Conservation (phyloP, 345 rosid genomes). For the Orychophragmus violaceus region DNA sequence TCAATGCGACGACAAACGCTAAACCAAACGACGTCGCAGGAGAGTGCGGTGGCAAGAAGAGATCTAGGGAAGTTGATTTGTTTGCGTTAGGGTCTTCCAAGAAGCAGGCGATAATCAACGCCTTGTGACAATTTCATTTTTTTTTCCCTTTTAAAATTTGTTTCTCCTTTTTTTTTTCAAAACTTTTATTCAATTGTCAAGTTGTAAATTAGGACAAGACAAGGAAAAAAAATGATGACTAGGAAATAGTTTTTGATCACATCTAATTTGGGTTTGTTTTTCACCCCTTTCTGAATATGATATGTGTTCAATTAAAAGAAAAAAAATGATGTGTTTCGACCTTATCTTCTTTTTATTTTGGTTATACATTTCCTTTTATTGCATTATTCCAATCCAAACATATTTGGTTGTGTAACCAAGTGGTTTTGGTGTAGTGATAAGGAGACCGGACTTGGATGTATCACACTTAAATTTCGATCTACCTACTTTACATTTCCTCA, state of each 20-base stretch:
- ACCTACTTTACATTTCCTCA: too few relatives aligned
- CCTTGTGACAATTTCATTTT: slow-evolving; percentile 46
- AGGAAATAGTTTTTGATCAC: slow-evolving; percentile 19
- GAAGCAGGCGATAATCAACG: slow-evolving; percentile 63
- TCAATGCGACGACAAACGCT: slow-evolving; percentile 35
- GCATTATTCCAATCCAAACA: background rate
- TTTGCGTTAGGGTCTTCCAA: slow-evolving; percentile 52
- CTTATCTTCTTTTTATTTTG: background rate
- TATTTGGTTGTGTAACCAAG: too few relatives aligned
- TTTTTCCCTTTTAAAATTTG: background rate
- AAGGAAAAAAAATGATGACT: slow-evolving; percentile 5
- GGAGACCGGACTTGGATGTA: too few relatives aligned
- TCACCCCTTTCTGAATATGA: background rate
- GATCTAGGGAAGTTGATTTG: slow-evolving; percentile 53
- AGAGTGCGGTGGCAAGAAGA: slow-evolving; percentile 42
- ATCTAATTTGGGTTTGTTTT: slow-evolving; percentile 23
- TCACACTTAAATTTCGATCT: too few relatives aligned
- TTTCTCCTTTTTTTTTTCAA: background rate
- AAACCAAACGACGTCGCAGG: slow-evolving; percentile 42
- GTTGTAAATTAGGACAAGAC: slow-evolving; percentile 29
- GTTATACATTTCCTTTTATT: background rate
- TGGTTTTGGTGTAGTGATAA: too few relatives aligned
- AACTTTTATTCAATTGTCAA: background rate
- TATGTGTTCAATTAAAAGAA: background rate
- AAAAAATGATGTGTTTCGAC: background rate